Base-by-base conservation (phyloP, 1,284 basidiomycete species). In the Puccinia brachypodii region DNA sequence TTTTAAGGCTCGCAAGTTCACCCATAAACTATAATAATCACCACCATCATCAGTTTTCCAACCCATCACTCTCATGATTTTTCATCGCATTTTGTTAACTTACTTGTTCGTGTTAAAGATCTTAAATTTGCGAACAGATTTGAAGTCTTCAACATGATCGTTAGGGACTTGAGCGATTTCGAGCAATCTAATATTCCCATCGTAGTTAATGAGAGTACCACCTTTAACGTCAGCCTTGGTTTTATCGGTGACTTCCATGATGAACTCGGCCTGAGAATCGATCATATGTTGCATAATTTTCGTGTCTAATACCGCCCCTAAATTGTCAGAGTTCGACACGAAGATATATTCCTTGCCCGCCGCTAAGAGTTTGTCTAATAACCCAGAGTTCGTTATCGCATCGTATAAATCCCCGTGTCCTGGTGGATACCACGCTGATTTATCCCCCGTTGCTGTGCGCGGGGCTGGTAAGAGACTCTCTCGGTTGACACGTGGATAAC, bases 201-300 rank as follows among this genome's bases (percentile, higher is more conserved):
- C 94, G 87, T 98, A 98, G 83, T 85, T 85, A 82, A 85, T 86
- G 42, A 97, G 90, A 76, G 97, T 99, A 88, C 97, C 97, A 90
- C 97, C 97, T 91, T 99, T 99, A 89, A 99, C 92, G 87, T 99
- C 96, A 82, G 97, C 97, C 90, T 99, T 99, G 87, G 97, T 99
- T 92, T 99, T 99, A 90, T 99, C 96, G 4, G 97, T 99, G 84
- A 99, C 95, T 83, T 87, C 86, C 13, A 86, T 86, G 82, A 87
- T 87, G 83, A 86, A 87, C 82, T 87, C 86, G 82, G 86, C 85
- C 83, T 86, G 85, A 22, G 85, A 84, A 83, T 87, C 86, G 71
- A 87, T 85, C 86, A 87, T 87, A 84, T 87, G 86, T 88, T 99
- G 96, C 95, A 97, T 97, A 87, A 98, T 87, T 85, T 85, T 89